phyloP scores from a whole-genome alignment of 805 yeast genomes.

The Candida chauliodis region DNA sequence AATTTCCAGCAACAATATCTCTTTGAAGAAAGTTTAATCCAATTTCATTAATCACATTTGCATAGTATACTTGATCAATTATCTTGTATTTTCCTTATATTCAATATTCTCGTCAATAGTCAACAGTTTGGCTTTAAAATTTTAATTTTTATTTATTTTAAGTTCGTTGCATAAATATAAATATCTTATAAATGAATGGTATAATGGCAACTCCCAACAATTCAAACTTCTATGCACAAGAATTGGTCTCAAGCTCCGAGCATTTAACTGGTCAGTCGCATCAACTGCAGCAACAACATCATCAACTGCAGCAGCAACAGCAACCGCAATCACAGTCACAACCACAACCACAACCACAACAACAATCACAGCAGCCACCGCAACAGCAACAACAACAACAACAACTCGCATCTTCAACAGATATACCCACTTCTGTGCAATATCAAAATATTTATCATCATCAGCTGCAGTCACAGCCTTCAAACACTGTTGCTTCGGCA shows the following conservation, averaged over 20 bases:
- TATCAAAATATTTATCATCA: not conserved
- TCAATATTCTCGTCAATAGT: not conserved
- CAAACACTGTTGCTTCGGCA: not conserved
- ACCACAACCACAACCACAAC: conserved; percentile 5
- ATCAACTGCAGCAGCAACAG: conserved; percentile 7
- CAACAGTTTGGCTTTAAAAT: not conserved
- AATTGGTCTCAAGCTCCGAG: conserved; percentile 10
- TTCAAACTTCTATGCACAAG: conserved; percentile 10
- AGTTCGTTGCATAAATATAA: conserved; percentile 4
- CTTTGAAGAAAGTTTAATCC: no score
- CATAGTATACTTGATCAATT: not conserved
- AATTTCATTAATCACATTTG: not conserved
- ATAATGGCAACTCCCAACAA: conserved; percentile 11
- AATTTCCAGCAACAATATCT: not conserved
- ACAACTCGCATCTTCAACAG: not conserved
- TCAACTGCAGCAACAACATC: conserved; percentile 4
- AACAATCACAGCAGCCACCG: conserved; percentile 1
- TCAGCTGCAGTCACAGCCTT: not conserved
- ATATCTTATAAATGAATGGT: conserved; percentile 10
- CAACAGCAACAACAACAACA: conserved; percentile 5
- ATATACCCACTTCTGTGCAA: not conserved
- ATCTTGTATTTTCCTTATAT: conserved; percentile 4
- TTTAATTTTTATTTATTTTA: conserved; percentile 4
- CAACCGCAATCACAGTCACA: not conserved
- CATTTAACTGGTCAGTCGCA: conserved; percentile 5